Evolutionary conservation across 2,329 filamentous ascomycete species (phyloP), one percentile per base, ranked within the genome.

Genomic region (Camillea tinctor): DNA sequence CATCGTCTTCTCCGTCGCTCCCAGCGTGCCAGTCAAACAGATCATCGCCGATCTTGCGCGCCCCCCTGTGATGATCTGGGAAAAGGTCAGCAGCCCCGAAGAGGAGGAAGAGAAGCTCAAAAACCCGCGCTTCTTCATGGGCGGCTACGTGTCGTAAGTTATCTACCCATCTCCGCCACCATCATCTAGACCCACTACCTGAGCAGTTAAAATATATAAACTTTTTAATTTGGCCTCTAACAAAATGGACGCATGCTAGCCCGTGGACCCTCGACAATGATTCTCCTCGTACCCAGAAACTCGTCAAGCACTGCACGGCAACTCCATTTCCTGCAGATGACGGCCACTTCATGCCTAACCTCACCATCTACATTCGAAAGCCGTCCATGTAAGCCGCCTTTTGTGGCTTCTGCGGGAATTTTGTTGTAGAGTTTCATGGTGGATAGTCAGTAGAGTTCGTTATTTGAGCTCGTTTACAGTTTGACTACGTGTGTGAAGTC

Each of bases 1-100:
- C 26, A 52, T 74, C 6, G 69, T 76, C 8, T 56, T 75, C 21
- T 65, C 69, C 2, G 56, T 74, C 11, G 51, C 50, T 17, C 66
- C 71, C 3, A 66, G 67, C 23, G 61, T 68, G 3, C 73, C 73
- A 3, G 65, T 75, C 4, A 67, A 68, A 50, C 71, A 75, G 57
- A 71, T 75, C 44, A 59, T 75, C 11, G 67, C 70, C 48, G 73
- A 76, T 56, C 59, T 75, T 9, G 68, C 71, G 2, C 65, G 69
- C 1, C 74, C 74, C 1, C 71, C 65, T 2, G 66, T 68, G 0
- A 69, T 75, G 59, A 68, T 75, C 21, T 72, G 69, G 65, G 48
- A 59, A 15, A 60, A 44, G 20, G 40, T 57, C 36, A 24, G 9
- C 20, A 17, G 15, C 5, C 48, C 23, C 11, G 9, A 40, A n/a